Evolutionary conservation across 2,329 filamentous ascomycete genomes (phyloP).

Genomic region (Aspergillus persii): DNA sequence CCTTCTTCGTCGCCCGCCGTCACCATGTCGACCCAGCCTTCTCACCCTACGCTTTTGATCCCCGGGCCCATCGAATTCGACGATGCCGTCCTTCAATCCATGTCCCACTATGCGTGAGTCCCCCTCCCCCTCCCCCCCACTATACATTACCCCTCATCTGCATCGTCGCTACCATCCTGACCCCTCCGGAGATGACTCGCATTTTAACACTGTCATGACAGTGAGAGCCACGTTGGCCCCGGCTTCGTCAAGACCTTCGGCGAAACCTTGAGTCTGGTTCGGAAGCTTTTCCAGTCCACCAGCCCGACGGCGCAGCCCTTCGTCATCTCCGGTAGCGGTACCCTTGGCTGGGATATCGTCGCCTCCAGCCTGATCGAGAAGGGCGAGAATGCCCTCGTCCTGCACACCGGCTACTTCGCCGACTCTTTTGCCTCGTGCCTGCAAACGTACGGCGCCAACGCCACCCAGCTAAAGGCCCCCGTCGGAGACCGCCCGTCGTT

Average conservation of each 20-base stretch:
- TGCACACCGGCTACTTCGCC: constrained; percentile 96
- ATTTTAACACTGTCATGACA: constrained; percentile 36
- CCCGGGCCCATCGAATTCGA: constrained; percentile 98
- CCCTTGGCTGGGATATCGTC: constrained; percentile 93
- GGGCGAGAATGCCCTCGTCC: constrained; percentile 85
- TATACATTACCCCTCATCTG: constrained; percentile 8
- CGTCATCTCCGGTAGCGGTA: constrained; percentile 90
- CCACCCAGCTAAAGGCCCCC: constrained; percentile 83
- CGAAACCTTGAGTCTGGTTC: constrained; percentile 81
- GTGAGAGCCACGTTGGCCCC: constrained; percentile 89
- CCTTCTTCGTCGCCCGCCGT: constrained; percentile 20
- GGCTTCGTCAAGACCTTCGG: constrained; percentile 89
- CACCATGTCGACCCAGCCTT: constrained; percentile 58
- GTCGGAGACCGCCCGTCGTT: constrained; percentile 86
- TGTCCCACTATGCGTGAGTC: constrained; percentile 75
- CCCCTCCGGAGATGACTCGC: neutral
- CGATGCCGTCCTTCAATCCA: constrained; percentile 90
- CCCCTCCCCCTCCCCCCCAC: constrained; percentile 8
- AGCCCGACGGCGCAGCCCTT: constrained; percentile 83
- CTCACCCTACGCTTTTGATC: constrained; percentile 78
- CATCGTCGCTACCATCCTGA: neutral
- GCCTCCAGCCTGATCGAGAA: constrained; percentile 89
- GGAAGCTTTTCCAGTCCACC: constrained; percentile 90
- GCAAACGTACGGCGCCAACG: constrained; percentile 82
- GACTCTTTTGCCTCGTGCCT: constrained; percentile 93